phyloP scores from a whole-genome alignment of 2,329 filamentous ascomycete species.

The Graphilbum fragrans region DNA sequence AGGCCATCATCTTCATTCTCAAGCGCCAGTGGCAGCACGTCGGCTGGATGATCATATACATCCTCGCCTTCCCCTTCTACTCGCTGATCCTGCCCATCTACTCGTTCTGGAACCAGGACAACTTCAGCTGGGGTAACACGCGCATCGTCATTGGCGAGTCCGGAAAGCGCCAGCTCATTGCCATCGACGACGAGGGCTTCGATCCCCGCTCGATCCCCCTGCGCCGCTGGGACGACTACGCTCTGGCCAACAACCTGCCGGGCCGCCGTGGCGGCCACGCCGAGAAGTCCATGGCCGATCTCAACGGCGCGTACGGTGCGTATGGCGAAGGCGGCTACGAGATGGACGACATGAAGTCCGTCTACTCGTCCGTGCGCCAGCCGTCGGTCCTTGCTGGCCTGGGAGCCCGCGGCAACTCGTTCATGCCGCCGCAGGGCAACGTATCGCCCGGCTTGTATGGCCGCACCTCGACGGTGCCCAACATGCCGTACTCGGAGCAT shows the following conservation, averaged over 20 bases:
- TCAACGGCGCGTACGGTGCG: slow-evolving; percentile 44
- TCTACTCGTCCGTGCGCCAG: slow-evolving; percentile 84
- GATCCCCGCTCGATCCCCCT: slow-evolving; percentile 88
- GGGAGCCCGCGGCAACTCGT: slow-evolving; percentile 53
- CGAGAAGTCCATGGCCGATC: slow-evolving; percentile 23
- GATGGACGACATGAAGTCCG: slow-evolving; percentile 95
- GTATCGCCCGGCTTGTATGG: slow-evolving; percentile 47
- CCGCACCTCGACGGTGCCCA: slow-evolving; percentile 29
- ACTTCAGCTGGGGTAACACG: slow-evolving; percentile 98
- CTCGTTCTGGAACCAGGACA: slow-evolving; percentile 99
- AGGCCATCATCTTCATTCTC: slow-evolving; percentile 90
- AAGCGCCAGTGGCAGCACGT: slow-evolving; percentile 98
- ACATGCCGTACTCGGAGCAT: slow-evolving; percentile 35
- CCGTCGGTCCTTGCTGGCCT: slow-evolving; percentile 83
- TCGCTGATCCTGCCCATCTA: slow-evolving; percentile 85
- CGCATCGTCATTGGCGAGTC: slow-evolving; percentile 94
- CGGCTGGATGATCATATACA: slow-evolving; percentile 99
- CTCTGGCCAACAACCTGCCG: slow-evolving; percentile 71
- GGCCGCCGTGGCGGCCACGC: slow-evolving; percentile 66
- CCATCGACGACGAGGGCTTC: slow-evolving; percentile 73
- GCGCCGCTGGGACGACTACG: slow-evolving; percentile 96
- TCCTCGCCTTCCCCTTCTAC: slow-evolving; percentile 90
- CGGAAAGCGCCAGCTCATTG: slow-evolving; percentile 80
- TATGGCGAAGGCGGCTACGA: slow-evolving; percentile 61
- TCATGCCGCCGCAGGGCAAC: slow-evolving; percentile 75